Percentiles rank a stretch among this genome's conserved stretches.
phyloP scores from a whole-genome alignment of 306 rosid species.

The Luffa aegyptiaca region DNA sequence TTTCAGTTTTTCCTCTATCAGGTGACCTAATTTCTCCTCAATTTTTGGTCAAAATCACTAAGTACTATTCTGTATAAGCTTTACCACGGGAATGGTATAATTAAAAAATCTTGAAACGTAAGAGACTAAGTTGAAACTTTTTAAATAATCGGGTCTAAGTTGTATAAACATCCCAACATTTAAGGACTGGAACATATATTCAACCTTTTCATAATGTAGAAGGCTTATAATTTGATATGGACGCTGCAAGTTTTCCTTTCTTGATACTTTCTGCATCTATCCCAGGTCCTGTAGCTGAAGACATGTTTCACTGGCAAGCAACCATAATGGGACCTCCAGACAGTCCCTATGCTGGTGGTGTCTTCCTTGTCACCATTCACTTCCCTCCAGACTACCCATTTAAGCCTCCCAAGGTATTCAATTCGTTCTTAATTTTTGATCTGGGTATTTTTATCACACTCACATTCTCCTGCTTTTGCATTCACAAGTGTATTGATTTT shows the following conservation, averaged over 20 bases:
- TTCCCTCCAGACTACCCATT: slow-evolving; percentile 69
- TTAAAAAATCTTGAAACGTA: not conserved
- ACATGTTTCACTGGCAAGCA: slow-evolving; percentile 75
- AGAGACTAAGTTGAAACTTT: not conserved
- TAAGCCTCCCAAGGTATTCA: slow-evolving; percentile 57
- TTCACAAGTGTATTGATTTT: not conserved
- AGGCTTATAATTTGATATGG: not conserved
- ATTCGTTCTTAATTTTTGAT: not conserved
- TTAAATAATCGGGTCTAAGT: not conserved
- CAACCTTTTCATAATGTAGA: not conserved
- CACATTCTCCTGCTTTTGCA: not conserved
- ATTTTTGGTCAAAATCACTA: no score
- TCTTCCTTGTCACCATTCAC: slow-evolving; percentile 53
- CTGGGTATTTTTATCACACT: not conserved
- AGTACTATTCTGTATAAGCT: no score
- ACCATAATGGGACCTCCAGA: slow-evolving; percentile 75
- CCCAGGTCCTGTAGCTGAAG: slow-evolving; percentile 65
- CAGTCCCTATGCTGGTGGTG: slow-evolving; percentile 69
- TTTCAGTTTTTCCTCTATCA: no score
- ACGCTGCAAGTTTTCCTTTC: not conserved
- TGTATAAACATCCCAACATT: not conserved
- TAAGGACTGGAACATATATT: not conserved
- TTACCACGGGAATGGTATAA: not conserved
- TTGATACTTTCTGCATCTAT: not conserved
- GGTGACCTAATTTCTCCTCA: no score